Percentiles rank a stretch among this genome's conserved stretches.
Conservation (phyloP, 2,329 filamentous ascomycete genomes). For the Fusarium sp. region DNA sequence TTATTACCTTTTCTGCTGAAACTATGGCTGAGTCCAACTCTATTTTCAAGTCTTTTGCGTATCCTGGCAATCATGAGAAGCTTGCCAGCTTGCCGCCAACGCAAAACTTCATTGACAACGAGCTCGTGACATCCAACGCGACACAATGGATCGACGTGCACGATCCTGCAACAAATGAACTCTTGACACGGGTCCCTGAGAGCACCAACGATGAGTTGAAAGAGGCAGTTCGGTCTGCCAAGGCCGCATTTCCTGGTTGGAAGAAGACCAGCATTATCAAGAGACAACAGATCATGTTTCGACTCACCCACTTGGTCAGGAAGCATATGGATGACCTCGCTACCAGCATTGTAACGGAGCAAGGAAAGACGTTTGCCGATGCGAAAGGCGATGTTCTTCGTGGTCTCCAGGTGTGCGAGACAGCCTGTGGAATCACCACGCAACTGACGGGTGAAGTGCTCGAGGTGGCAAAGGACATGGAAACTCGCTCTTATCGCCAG, state of each 20-base stretch:
- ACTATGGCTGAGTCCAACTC: slow-evolving; percentile 29
- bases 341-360: slow-evolving; percentile 81
- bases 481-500: slow-evolving; percentile 81
- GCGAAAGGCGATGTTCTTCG: slow-evolving; percentile 80
- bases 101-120: slow-evolving; percentile 79
- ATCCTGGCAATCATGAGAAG: slow-evolving; percentile 42
- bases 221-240: slow-evolving; percentile 75
- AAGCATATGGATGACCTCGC: slow-evolving; percentile 83
- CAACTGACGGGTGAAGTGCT: slow-evolving; percentile 80
- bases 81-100: slow-evolving; percentile 62
- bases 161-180: slow-evolving; percentile 83
- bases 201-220: slow-evolving; percentile 77
- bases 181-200: slow-evolving; percentile 82
- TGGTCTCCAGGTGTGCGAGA: slow-evolving; percentile 81
- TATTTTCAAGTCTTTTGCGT: slow-evolving; percentile 31
- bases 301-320: slow-evolving; percentile 77
- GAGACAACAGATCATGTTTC: slow-evolving; percentile 83
- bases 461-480: slow-evolving; percentile 86
- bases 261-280: slow-evolving; percentile 73
- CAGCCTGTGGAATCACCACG: slow-evolving; percentile 78
- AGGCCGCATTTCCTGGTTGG: slow-evolving; percentile 78
- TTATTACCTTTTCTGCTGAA: not conserved
- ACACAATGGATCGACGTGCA: slow-evolving; percentile 78
- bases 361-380: slow-evolving; percentile 83
- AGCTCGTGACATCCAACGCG: slow-evolving; percentile 72